A percentile compares a stretch with the other conserved stretches of the same genome.
phyloP scores from a whole-genome alignment of 1,284 basidiomycete genomes.

The Flammula alnicola region DNA sequence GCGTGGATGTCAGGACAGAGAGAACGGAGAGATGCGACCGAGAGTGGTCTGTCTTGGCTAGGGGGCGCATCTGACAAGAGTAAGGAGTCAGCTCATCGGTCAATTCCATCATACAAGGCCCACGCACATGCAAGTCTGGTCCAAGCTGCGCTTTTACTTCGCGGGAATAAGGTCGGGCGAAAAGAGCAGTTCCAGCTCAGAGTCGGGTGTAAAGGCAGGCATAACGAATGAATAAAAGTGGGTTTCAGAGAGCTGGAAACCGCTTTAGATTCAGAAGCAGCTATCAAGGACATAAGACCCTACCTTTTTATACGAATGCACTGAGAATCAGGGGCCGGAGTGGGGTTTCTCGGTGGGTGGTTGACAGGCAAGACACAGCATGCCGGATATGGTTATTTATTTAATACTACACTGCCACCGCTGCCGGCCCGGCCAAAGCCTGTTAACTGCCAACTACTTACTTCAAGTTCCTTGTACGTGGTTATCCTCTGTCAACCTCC shows the following conservation, averaged over 20 bases:
- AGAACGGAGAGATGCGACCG: constrained; percentile 88
- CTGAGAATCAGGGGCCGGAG: neutral
- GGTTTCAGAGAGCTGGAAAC: too few relatives aligned
- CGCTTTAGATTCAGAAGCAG: too few relatives aligned
- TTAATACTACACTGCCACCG: constrained; percentile 13
- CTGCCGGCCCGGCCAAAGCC: neutral
- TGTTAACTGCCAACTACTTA: too few relatives aligned
- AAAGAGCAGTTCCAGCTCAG: constrained; percentile 78
- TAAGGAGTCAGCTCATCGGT: constrained; percentile 1
- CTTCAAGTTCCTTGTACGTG: too few relatives aligned
- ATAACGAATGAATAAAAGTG: constrained; percentile 12
- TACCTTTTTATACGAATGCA: too few relatives aligned
- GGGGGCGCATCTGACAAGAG: constrained; percentile 76
- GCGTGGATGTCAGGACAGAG: constrained; percentile 76
- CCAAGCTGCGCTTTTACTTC: constrained; percentile 64
- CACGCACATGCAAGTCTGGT: constrained; percentile 38
- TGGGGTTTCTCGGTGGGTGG: constrained; percentile 11
- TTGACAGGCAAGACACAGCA: constrained; percentile 10
- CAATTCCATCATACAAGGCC: neutral
- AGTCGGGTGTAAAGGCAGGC: constrained; percentile 64
- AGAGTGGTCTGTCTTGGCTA: constrained; percentile 84
- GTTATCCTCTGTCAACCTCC: too few relatives aligned
- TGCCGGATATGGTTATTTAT: constrained; percentile 13
- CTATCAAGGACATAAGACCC: too few relatives aligned
- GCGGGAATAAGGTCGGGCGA: constrained; percentile 65